phyloP scores from a whole-genome alignment of 306 rosid genomes.

The Begonia masoniana region DNA sequence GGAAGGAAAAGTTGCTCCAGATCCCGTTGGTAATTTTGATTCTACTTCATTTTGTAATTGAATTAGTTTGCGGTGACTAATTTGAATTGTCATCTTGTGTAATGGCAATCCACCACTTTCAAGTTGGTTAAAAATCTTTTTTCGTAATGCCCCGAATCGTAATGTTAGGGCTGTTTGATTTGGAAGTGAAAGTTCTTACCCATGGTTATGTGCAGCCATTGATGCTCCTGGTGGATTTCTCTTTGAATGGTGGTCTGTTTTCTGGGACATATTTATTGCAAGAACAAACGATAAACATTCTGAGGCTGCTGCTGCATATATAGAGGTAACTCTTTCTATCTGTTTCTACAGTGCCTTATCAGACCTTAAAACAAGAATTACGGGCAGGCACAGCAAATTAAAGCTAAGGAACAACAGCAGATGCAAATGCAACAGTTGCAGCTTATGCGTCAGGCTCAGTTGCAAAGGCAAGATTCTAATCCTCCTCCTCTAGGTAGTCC shows the following conservation, averaged over 20 bases:
- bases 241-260: slow-evolving; percentile 99
- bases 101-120: neutral
- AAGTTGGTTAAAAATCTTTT: neutral
- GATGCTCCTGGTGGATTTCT: slow-evolving; percentile 98
- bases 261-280: slow-evolving; percentile 88
- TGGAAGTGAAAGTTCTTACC: slow-evolving; percentile 2
- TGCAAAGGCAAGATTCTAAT: slow-evolving; percentile 75
- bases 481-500: slow-evolving; percentile 63
- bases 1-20: slow-evolving; percentile 91
- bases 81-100: neutral
- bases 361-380: neutral
- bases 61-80: neutral
- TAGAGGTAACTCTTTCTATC: slow-evolving; percentile 43
- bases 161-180: too few species aligned
- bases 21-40: slow-evolving; percentile 73
- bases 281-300: slow-evolving; percentile 94
- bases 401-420: slow-evolving; percentile 74
- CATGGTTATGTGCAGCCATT: slow-evolving; percentile 53
- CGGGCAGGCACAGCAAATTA: slow-evolving; percentile 61
- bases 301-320: slow-evolving; percentile 76
- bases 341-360: slow-evolving; percentile 2
- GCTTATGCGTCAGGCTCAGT: slow-evolving; percentile 73
- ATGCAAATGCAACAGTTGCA: slow-evolving; percentile 82
- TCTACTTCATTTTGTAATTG: neutral
- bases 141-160: too few species aligned